Conservation (phyloP, 208 protist species). For the Zelonia costaricensis region DNA sequence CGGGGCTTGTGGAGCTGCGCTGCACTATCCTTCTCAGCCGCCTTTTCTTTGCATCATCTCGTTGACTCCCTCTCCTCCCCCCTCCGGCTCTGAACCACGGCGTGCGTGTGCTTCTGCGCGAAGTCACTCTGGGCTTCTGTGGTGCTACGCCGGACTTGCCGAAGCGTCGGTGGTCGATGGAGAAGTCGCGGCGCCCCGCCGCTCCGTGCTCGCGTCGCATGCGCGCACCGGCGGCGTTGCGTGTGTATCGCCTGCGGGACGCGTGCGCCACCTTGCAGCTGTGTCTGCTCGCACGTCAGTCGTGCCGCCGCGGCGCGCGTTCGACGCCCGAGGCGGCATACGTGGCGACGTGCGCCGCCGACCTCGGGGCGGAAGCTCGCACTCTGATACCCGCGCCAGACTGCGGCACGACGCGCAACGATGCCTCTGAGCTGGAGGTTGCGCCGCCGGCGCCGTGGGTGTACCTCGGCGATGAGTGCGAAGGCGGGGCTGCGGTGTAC, state of each 20-base stretch:
- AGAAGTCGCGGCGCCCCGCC: neutral
- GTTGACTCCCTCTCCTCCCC: too few species aligned
- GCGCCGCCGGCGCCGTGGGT: neutral
- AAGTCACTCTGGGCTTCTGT: too few species aligned
- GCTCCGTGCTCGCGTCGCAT: neutral
- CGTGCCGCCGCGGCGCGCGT: neutral
- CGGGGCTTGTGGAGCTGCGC: too few species aligned
- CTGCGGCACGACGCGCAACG: neutral
- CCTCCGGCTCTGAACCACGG: too few species aligned
- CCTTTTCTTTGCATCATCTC: too few species aligned
- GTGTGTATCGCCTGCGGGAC: slow-evolving; percentile 23
- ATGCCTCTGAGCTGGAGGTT: neutral
- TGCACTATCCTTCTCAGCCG: too few species aligned
- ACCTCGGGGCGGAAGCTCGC: slow-evolving; percentile 7
- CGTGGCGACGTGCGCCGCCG: slow-evolving; percentile 3
- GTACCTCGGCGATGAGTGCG: neutral
- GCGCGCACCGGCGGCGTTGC: too few species aligned
- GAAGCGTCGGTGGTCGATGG: neutral
- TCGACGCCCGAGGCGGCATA: slow-evolving; percentile 6
- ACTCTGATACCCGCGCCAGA: neutral
- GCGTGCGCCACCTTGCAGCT: slow-evolving; percentile 28
- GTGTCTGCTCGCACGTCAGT: slow-evolving; percentile 2
- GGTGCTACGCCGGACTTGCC: neutral
- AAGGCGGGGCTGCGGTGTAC: slow-evolving; percentile 14
- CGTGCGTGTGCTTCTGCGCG: too few species aligned